Evolutionary conservation across 2,329 filamentous ascomycete genomes (phyloP).

Genomic region (Colletotrichum ledebouriae): DNA sequence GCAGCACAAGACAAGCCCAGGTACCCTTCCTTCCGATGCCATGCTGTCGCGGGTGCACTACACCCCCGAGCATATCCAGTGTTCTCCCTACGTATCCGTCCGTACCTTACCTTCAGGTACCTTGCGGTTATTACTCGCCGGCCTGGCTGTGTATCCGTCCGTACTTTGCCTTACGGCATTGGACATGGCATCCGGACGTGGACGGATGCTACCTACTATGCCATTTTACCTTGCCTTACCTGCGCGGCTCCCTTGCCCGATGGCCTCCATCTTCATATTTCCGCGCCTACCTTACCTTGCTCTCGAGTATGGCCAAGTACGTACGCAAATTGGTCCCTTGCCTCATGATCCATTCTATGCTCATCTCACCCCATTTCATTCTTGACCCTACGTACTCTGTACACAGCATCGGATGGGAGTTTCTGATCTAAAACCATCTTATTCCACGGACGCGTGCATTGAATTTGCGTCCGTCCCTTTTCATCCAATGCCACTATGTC

Average conservation of each 20-base stretch:
- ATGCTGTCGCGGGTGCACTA: constrained; percentile 2
- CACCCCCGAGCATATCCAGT: neutral
- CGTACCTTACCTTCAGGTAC: neutral
- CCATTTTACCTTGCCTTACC: neutral
- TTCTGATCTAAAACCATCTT: no score
- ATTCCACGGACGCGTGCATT: neutral
- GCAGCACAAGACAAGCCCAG: constrained; percentile 9
- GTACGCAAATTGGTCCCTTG: constrained; percentile 20
- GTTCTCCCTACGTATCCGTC: neutral
- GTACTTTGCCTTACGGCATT: constrained; percentile 5
- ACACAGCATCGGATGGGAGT: no score
- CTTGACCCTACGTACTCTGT: neutral
- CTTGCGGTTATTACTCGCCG: neutral
- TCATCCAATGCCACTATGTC: constrained; percentile 34
- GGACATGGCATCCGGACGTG: neutral
- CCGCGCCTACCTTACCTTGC: constrained; percentile 4
- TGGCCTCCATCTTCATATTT: neutral
- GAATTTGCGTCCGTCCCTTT: neutral
- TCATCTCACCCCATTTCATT: neutral
- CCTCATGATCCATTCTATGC: constrained; percentile 23
- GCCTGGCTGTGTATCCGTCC: neutral
- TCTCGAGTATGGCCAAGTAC: constrained; percentile 11
- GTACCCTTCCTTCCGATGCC: constrained; percentile 21
- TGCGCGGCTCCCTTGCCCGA: constrained; percentile 13
- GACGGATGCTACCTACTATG: neutral